These are phyloP conservation scores for Rutstroemia sp. DNA, from an alignment of 2,329 filamentous ascomycete genomes.

Conservation along the genomic window DNA sequence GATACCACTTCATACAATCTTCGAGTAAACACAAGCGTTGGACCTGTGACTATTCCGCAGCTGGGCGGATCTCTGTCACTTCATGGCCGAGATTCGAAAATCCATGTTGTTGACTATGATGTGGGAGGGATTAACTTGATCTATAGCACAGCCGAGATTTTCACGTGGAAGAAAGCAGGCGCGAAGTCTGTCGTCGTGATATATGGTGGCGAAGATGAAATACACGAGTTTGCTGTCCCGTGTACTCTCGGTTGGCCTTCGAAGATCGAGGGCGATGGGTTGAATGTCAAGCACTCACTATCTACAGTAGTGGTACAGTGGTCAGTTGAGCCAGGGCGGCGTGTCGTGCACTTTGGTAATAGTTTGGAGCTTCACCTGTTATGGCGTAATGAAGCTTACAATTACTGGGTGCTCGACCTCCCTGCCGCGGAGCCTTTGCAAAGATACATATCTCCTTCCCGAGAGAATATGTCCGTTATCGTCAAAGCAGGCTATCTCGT, in stretches of 20 bases:
- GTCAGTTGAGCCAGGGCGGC: constrained; percentile 44
- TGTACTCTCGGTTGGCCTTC: constrained; percentile 25
- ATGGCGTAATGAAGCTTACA: constrained; percentile 61
- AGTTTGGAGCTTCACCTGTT: constrained; percentile 24
- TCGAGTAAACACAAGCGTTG: constrained; percentile 51
- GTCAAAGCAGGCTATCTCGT: constrained; percentile 58
- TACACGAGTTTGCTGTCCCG: constrained; percentile 52
- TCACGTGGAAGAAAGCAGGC: constrained; percentile 59
- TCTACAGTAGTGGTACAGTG: constrained; percentile 40
- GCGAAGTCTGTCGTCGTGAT: constrained; percentile 53
- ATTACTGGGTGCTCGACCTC: constrained; percentile 59
- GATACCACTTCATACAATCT: constrained; percentile 55
- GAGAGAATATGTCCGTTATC: constrained; percentile 43
- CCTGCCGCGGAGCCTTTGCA: no score
- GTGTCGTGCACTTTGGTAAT: constrained; percentile 40
- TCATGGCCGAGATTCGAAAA: constrained; percentile 57
- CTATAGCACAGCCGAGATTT: constrained; percentile 64
- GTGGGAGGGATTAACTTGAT: constrained; percentile 50
- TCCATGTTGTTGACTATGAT: constrained; percentile 60
- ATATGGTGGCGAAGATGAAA: constrained; percentile 55
- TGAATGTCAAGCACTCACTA: constrained; percentile 21
- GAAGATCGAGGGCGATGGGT: constrained; percentile 24
- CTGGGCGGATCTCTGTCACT: constrained; percentile 49
- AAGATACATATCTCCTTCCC: constrained; percentile 21
- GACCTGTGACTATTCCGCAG: constrained; percentile 51